phyloP scores from a whole-genome alignment of 176 grass and related monocot species.

The Oryza coarctata region DNA sequence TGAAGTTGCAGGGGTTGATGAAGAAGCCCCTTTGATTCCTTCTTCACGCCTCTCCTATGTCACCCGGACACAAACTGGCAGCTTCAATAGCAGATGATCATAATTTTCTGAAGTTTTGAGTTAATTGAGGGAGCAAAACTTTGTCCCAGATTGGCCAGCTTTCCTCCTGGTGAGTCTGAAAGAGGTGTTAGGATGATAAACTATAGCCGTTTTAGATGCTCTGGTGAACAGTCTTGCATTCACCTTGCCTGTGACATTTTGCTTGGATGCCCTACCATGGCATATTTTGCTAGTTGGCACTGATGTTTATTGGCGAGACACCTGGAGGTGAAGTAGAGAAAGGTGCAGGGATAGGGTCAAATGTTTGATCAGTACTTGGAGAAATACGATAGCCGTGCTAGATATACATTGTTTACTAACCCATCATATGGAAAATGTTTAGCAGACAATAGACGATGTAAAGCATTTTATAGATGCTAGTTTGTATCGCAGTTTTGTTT shows the following conservation, averaged over 20 bases:
- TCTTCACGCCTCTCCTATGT: slow-evolving; percentile 66
- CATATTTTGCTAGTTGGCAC: not conserved
- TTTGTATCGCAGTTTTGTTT: slow-evolving; percentile 14
- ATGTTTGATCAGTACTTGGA: slow-evolving; percentile 17
- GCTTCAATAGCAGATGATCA: slow-evolving; percentile 60
- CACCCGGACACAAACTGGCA: slow-evolving; percentile 66
- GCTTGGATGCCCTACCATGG: not conserved
- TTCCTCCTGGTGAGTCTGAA: slow-evolving; percentile 8
- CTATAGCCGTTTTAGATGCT: not conserved
- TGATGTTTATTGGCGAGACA: not conserved
- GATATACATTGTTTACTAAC: slow-evolving; percentile 21
- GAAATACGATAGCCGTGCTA: slow-evolving; percentile 9
- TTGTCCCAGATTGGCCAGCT: slow-evolving; percentile 7
- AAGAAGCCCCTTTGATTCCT: slow-evolving; percentile 79
- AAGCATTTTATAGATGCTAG: slow-evolving; percentile 32
- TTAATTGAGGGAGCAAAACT: slow-evolving; percentile 25
- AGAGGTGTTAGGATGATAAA: slow-evolving; percentile 27
- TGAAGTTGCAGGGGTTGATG: slow-evolving; percentile 55
- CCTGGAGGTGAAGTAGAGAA: slow-evolving; percentile 18
- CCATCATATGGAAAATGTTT: slow-evolving; percentile 12
- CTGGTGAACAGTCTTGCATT: not conserved
- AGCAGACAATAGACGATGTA: slow-evolving; percentile 32
- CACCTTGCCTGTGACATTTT: slow-evolving; percentile 3
- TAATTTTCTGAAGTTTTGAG: slow-evolving; percentile 36
- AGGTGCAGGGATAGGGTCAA: slow-evolving; percentile 28